These are phyloP conservation scores for Beauveria asiatica DNA, from an alignment of 2,329 filamentous ascomycete genomes.

Conservation along the genomic window DNA sequence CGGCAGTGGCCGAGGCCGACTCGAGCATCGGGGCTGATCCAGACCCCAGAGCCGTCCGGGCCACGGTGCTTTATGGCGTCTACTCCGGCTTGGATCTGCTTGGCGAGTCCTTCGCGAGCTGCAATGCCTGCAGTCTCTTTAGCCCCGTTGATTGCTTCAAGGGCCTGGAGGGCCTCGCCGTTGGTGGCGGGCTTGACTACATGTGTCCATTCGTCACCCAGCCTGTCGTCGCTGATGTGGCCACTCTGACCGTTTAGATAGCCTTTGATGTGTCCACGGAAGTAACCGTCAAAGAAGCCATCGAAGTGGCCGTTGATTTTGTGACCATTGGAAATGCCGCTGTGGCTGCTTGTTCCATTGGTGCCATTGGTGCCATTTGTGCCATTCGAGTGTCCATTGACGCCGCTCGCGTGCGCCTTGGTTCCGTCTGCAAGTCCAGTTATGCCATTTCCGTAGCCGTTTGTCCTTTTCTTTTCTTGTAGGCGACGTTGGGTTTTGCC, in stretches of 20 bases:
- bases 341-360: neutral
- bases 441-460: neutral
- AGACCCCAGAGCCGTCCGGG: neutral
- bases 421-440: neutral
- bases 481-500: neutral
- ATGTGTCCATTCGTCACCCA: neutral
- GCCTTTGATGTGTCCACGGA: neutral
- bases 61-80: neutral
- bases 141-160: neutral
- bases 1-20: slow-evolving; percentile 37
- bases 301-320: neutral
- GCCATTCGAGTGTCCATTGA: neutral
- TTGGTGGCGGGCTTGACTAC: neutral
- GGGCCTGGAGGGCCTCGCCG: neutral
- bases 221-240: neutral
- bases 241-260: neutral
- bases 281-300: neutral
- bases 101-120: neutral
- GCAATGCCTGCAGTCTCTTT: neutral
- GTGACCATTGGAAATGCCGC: neutral
- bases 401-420: neutral
- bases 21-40: neutral
- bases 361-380: neutral
- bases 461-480: neutral
- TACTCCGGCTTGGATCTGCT: neutral